Evolutionary conservation across 2,329 filamentous ascomycete genomes (phyloP).

Genomic region (Aspergillus niger): DNA sequence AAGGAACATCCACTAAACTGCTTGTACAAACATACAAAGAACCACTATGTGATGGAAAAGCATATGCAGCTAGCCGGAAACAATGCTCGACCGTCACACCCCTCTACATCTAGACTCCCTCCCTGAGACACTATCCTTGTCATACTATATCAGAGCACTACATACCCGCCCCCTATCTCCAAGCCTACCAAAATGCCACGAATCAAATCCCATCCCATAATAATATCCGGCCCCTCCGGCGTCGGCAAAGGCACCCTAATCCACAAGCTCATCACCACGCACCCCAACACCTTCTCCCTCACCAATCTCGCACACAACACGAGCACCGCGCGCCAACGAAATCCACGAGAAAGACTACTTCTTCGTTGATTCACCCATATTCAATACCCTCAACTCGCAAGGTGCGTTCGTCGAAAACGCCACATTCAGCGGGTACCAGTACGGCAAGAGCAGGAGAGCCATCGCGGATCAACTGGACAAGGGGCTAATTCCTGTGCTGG

Average conservation of each 20-base stretch:
- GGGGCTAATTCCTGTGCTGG: conserved; percentile 69
- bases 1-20: too few relatives aligned
- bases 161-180: too few relatives aligned
- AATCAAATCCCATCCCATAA: conserved; percentile 19
- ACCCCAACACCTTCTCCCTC: conserved; percentile 34
- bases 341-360: conserved; percentile 73
- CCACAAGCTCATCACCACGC: conserved; percentile 29
- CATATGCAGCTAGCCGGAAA: too few relatives aligned
- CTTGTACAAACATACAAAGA: too few relatives aligned
- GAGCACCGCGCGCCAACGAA: conserved; percentile 72
- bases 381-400: conserved; percentile 62
- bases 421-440: conserved; percentile 75
- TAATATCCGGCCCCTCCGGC: conserved; percentile 33
- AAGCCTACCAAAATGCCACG: too few relatives aligned
- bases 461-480: conserved; percentile 20
- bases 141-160: too few relatives aligned
- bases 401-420: conserved; percentile 80
- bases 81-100: too few relatives aligned
- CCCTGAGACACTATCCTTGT: too few relatives aligned
- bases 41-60: too few relatives aligned
- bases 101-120: too few relatives aligned
- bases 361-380: conserved; percentile 65
- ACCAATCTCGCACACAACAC: conserved; percentile 60
- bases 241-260: conserved; percentile 36
- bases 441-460: conserved; percentile 69